Conservation (phyloP, 495 filamentous ascomycete species). For the Tuber magnatum region DNA sequence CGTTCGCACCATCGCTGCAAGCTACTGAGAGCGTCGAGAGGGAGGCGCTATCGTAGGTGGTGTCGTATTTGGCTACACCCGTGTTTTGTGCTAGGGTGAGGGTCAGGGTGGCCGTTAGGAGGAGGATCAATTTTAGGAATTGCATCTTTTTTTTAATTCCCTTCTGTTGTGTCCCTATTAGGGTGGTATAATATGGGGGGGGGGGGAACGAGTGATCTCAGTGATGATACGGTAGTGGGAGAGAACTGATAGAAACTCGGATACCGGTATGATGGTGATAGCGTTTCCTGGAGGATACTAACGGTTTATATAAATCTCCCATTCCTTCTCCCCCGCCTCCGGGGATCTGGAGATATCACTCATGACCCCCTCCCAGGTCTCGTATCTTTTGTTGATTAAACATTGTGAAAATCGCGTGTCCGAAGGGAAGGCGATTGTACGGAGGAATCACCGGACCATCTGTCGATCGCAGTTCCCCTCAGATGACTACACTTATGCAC, state of each 20-base stretch:
- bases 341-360: background rate
- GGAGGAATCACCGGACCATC: background rate
- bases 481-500: background rate
- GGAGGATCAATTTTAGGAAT: slow-evolving; percentile 46
- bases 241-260: background rate
- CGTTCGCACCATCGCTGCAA: slow-evolving; percentile 56
- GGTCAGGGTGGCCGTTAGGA: slow-evolving; percentile 41
- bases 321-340: background rate
- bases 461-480: background rate
- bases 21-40: slow-evolving; percentile 47
- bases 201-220: background rate
- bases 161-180: background rate
- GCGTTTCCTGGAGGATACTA: background rate
- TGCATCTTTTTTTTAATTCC: slow-evolving; percentile 43
- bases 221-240: background rate
- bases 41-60: slow-evolving; percentile 50
- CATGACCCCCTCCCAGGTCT: background rate
- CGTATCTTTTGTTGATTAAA: background rate
- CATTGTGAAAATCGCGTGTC: background rate
- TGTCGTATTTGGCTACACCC: slow-evolving; percentile 51
- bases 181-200: background rate
- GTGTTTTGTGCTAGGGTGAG: slow-evolving; percentile 27
- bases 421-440: background rate
- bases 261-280: background rate
- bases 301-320: background rate